Conservation (phyloP, 176 grass and related monocot genomes). For the Chloris gayana region DNA sequence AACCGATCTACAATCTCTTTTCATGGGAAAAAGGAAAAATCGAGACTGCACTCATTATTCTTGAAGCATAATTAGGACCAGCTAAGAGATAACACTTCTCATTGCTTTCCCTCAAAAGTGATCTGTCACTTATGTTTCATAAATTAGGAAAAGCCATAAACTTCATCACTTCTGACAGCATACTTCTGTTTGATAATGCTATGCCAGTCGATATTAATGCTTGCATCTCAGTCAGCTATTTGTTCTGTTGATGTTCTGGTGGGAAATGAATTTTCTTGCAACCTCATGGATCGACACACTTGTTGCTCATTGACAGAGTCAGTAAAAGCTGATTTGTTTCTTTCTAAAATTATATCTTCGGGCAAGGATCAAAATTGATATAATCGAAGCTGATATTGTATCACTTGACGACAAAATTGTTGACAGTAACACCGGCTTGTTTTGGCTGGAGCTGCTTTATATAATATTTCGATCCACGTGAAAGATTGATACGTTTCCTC, state of each 20-base stretch:
- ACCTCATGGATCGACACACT: background rate
- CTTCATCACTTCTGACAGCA: background rate
- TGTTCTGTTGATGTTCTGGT: constrained; percentile 6
- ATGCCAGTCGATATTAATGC: background rate
- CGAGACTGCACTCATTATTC: background rate
- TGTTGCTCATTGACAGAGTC: background rate
- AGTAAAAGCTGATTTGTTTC: constrained; percentile 3
- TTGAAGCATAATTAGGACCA: constrained; percentile 1
- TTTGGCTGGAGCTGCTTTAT: constrained; percentile 70
- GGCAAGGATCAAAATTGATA: background rate
- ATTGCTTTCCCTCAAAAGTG: background rate
- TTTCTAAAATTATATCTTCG: too few species aligned
- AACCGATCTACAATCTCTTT: background rate
- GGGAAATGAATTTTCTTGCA: background rate
- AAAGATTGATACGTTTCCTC: constrained; percentile 74
- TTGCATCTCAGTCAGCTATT: constrained; percentile 12
- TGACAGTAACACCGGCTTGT: constrained; percentile 40
- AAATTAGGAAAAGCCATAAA: background rate
- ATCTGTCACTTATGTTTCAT: too few species aligned
- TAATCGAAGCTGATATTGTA: background rate
- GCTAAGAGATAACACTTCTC: background rate
- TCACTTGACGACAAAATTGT: constrained; percentile 51
- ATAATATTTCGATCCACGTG: constrained; percentile 89
- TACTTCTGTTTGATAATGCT: background rate
- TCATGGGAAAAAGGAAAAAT: background rate